Evolutionary conservation across 2,329 filamentous ascomycete genomes (phyloP).

Genomic region (Bipolaris zeicola): DNA sequence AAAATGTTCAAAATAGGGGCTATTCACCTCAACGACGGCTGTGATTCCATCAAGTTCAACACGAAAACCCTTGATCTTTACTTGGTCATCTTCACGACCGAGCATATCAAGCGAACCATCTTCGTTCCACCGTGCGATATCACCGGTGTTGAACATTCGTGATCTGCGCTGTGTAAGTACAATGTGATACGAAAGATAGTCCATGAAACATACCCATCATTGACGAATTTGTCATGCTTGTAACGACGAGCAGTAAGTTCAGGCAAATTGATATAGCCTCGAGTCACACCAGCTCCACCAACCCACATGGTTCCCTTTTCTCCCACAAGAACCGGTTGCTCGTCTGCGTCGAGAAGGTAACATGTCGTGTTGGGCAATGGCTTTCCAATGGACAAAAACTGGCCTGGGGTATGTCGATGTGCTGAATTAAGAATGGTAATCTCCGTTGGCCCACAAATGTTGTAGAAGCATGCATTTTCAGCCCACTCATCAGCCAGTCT

Average conservation of each 20-base stretch:
- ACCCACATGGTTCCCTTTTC: conserved; percentile 62
- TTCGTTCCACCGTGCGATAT: conserved; percentile 60
- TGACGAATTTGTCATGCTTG: conserved; percentile 57
- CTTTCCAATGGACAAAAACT: conserved; percentile 59
- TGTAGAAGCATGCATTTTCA: conserved; percentile 49
- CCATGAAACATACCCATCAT: conserved; percentile 54
- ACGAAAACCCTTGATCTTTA: conserved; percentile 67
- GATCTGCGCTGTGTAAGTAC: conserved; percentile 23
- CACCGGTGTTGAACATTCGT: conserved; percentile 66
- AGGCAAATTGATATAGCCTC: conserved; percentile 61
- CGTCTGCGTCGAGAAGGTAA: conserved; percentile 59
- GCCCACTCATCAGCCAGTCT: conserved; percentile 64
- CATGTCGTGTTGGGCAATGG: conserved; percentile 63
- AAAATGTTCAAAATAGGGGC: not conserved
- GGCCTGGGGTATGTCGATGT: conserved; percentile 56
- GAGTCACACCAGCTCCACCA: conserved; percentile 61
- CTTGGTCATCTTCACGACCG: conserved; percentile 64
- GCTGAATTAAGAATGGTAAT: conserved; percentile 66
- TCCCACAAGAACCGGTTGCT: conserved; percentile 55
- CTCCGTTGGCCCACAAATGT: conserved; percentile 66
- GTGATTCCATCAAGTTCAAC: conserved; percentile 65
- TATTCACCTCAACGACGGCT: conserved; percentile 29
- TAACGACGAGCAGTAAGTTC: conserved; percentile 59
- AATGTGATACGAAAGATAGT: not conserved
- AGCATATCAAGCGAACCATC: conserved; percentile 62